Percentiles rank a stretch among this genome's conserved stretches.
Conservation (phyloP, 2,329 filamentous ascomycete genomes). For the Immersiporthe knoxdaviesiana region DNA sequence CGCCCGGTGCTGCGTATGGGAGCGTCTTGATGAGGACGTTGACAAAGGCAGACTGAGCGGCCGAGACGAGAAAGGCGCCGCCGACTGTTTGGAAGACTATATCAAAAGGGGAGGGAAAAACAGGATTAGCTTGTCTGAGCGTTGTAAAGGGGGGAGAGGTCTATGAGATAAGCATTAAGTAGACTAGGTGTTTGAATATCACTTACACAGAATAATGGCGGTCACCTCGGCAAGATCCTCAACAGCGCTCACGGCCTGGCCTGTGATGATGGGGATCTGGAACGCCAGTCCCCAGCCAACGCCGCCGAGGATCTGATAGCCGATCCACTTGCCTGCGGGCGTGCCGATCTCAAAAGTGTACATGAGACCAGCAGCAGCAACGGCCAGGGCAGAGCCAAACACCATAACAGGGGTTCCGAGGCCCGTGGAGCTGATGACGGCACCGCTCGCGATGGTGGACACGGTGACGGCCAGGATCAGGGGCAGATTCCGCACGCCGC, state of each 20-base stretch:
- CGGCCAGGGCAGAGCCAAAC: conserved; percentile 42
- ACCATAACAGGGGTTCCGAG: conserved; percentile 43
- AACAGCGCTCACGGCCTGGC: conserved; percentile 37
- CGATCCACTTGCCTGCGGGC: conserved; percentile 45
- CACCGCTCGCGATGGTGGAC: conserved; percentile 41
- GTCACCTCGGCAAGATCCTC: conserved; percentile 45
- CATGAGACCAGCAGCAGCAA: conserved; percentile 42
- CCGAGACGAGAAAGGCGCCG: conserved; percentile 51
- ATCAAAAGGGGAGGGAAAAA: conserved; percentile 30
- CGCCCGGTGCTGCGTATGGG: conserved; percentile 35
- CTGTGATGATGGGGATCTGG: conserved; percentile 49
- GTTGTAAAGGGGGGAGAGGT: conserved; percentile 25
- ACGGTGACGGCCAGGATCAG: conserved; percentile 44
- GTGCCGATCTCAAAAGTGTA: conserved; percentile 43
- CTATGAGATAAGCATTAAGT: too few species aligned
- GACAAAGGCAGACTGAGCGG: conserved; percentile 45
- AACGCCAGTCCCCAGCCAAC: conserved; percentile 48
- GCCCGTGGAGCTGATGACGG: conserved; percentile 38
- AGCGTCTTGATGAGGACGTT: conserved; percentile 40
- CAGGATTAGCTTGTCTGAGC: not conserved
- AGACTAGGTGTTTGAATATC: not conserved
- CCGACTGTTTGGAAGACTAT: conserved; percentile 49
- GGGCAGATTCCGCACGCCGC: conserved; percentile 47
- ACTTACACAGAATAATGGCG: conserved; percentile 40
- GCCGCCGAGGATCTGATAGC: conserved; percentile 53